Base-by-base conservation (phyloP, 495 filamentous ascomycete species). In the Xylaria palmicola region DNA sequence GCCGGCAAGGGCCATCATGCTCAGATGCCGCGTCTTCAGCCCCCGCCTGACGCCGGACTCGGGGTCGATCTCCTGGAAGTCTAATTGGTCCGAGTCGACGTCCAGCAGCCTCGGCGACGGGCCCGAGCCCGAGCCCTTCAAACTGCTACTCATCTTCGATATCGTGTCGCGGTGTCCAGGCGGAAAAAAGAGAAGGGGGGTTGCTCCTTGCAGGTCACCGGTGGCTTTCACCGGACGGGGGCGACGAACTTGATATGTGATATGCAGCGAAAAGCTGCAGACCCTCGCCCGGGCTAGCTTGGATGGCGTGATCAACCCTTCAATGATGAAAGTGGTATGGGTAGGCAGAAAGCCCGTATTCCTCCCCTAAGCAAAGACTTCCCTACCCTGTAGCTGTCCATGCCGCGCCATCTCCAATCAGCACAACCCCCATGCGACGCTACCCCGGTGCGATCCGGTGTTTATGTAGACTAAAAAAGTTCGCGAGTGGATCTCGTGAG, bases 1-100 rank as follows among this genome's bases (percentile, higher is more conserved):
- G 56, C 82, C 81, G 51, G 81, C 83, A 19, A 85, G 70, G 37
- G 83, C 88, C 79, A 91, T 90, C 86, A 91, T 89, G 68, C 83
- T 83, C 29, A 90, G 65, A 70, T 91, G 88, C 43, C 88, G 77
- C 27, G 83, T 86, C 75, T 89, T 89, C 62, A 91, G 72, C 63
- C 78, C 79, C 54, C 79, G 78, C 70, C 76, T 79, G 61, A 82
- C 79, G 13, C 79, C 79, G 34, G 70, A 74, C 45, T 79, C 62
- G 19, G 77, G 77, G 65, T 81, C 79, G 49, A 80, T 79, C 27
- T 65, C 67, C 27, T 57, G 63, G 61, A 77, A 78, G 68, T 81
- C 77, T 43, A 68, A 57, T 13, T 48, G 56, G 32, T 74, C 67
- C 12, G 52, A 26, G 50, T 70, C 69, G 1, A 17, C 37, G 6